Evolutionary conservation across 352 stramenopile genomes (phyloP), one percentile per base, ranked within the genome.

Genomic region (Pseudoperonospora humuli): DNA sequence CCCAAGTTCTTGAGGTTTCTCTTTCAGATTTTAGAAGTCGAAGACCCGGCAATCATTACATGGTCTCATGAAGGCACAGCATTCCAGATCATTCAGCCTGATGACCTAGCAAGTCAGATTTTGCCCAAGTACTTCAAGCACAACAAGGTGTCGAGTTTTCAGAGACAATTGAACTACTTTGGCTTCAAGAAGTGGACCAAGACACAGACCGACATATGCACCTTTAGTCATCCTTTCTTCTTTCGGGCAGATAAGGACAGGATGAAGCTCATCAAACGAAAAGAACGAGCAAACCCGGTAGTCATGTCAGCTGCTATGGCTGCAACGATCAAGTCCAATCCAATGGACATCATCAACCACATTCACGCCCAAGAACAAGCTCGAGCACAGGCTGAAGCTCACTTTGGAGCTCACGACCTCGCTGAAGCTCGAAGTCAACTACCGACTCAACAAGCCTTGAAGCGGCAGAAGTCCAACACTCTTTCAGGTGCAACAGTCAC

Each of bases 111-210:
- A 3, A 50, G 56, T 28, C 43, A 58, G 43, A 81, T 85, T 23
- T 47, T 88, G 24, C 72, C 76, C 15, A 73, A 70, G 24, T 89
- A 86, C 42, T 86, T 86, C 42, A 86, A 84, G 42, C 75, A 86
- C 58, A 84, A 84, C 61, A 86, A 86, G 52, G 72, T 86, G 0
- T 83, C 75, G 37, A 84, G 72, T 41, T 86, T 86, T 51, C 75
- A 86, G 63, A 45, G 75, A 13, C 75, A 86, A 53, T 51, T 86
- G 28, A 86, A 86, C 53, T 86, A 86, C 52, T 86, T 86, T 66
- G 75, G 75, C 11, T 86, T 86, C 37, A 86, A 86, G 38, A 87
- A 87, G 46, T 84, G 72, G 75, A 86, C 72, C 45, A 86, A 86
- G 53, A 86, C 72, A 10, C 72, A 86, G 57, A 84, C 75, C 14